Conservation (phyloP, 148 eudicot species). For the Vaccinium corymbosum region DNA sequence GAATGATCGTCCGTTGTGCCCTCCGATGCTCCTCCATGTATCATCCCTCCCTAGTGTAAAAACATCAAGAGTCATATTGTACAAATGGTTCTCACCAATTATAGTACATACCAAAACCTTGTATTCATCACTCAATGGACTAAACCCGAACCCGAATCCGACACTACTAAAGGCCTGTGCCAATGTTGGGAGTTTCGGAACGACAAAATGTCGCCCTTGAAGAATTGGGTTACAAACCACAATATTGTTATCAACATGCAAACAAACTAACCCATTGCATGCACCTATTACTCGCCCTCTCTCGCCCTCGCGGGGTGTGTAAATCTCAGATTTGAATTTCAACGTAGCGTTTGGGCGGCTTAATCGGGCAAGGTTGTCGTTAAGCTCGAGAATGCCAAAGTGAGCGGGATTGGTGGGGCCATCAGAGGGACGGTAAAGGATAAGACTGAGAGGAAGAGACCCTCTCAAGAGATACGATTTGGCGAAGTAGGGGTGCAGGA, state of each 20-base stretch:
- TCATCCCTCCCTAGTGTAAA: neutral
- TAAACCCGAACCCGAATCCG: neutral
- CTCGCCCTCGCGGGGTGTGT: neutral
- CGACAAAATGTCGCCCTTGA: neutral
- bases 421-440: neutral
- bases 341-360: neutral
- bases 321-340: neutral
- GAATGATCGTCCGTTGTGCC: neutral
- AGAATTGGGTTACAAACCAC: neutral
- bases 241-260: neutral
- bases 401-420: neutral
- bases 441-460: neutral
- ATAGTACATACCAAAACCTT: too few species aligned
- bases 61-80: neutral
- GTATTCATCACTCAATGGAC: neutral
- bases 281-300: neutral
- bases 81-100: too few species aligned
- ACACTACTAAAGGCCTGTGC: neutral
- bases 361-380: neutral
- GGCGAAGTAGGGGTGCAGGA: neutral
- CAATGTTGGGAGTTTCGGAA: neutral
- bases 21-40: neutral
- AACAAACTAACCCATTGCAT: neutral
- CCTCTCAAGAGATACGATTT: neutral
- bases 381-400: neutral